Conservation (phyloP, 257 asterid species). For the Pogostemon cablin region DNA sequence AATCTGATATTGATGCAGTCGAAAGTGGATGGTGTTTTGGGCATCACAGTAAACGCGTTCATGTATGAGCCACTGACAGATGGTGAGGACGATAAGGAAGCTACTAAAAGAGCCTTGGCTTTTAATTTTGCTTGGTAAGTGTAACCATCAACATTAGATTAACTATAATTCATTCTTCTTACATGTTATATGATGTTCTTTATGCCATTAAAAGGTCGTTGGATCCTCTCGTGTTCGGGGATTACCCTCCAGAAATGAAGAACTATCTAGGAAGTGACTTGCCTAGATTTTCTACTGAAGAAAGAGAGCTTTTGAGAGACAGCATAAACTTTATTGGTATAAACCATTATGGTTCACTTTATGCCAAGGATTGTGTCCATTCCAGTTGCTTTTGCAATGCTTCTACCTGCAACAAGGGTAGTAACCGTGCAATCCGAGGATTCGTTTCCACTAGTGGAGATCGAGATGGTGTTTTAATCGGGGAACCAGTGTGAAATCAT, state of each 20-base stretch:
- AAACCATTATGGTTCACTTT: slow-evolving; percentile 69
- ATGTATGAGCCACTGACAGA: slow-evolving; percentile 62
- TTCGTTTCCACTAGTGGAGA: slow-evolving; percentile 43
- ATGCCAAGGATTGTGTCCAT: slow-evolving; percentile 67
- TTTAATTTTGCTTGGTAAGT: slow-evolving; percentile 75
- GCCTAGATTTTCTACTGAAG: slow-evolving; percentile 65
- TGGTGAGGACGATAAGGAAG: slow-evolving; percentile 51
- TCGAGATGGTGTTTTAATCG: slow-evolving; percentile 66
- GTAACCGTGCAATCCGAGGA: slow-evolving; percentile 63
- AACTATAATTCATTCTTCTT: neutral
- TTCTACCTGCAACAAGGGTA: slow-evolving; percentile 46
- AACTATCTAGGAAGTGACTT: slow-evolving; percentile 53
- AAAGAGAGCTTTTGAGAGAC: slow-evolving; percentile 44
- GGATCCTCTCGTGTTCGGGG: slow-evolving; percentile 73
- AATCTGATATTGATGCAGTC: slow-evolving; percentile 37
- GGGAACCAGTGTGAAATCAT: slow-evolving; percentile 57
- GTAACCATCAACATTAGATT: neutral
- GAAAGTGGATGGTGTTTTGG: slow-evolving; percentile 54
- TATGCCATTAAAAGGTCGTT: slow-evolving; percentile 44
- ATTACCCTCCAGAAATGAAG: slow-evolving; percentile 88
- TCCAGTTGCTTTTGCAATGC: slow-evolving; percentile 53
- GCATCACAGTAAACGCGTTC: slow-evolving; percentile 50
- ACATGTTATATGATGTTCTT: slow-evolving; percentile 15
- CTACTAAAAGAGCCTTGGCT: slow-evolving; percentile 69
- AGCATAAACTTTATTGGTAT: slow-evolving; percentile 76